Evolutionary conservation across 2,329 filamentous ascomycete genomes (phyloP).

Genomic region (Aspergillus sp.): DNA sequence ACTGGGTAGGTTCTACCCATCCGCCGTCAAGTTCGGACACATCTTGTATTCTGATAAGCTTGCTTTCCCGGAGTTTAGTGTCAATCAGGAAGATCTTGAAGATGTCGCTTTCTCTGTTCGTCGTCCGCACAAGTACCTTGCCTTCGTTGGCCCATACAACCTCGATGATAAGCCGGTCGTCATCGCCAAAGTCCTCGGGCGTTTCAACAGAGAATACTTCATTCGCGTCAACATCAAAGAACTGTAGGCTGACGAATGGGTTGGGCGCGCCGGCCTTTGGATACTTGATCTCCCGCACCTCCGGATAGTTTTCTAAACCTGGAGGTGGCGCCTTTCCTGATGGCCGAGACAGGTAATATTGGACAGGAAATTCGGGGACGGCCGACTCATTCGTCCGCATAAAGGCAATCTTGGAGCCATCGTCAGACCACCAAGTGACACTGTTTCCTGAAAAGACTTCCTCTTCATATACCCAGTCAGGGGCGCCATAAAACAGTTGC

Average conservation of each 20-base stretch:
- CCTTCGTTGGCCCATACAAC: slow-evolving; percentile 81
- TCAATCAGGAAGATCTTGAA: slow-evolving; percentile 86
- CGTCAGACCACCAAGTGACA: slow-evolving; percentile 93
- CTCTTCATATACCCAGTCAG: slow-evolving; percentile 95
- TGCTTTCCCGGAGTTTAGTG: slow-evolving; percentile 69
- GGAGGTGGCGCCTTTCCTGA: slow-evolving; percentile 67
- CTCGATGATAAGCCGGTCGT: slow-evolving; percentile 87
- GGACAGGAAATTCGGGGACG: slow-evolving; percentile 87
- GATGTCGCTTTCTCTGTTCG: slow-evolving; percentile 91
- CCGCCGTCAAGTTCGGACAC: slow-evolving; percentile 85
- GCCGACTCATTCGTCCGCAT: slow-evolving; percentile 89
- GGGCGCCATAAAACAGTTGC: slow-evolving; percentile 91
- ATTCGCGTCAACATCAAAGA: slow-evolving; percentile 78
- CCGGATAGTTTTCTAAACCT: slow-evolving; percentile 85
- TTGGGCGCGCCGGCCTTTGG: slow-evolving; percentile 95
- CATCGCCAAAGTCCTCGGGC: slow-evolving; percentile 72
- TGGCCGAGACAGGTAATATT: slow-evolving; percentile 88
- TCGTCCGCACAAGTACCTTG: slow-evolving; percentile 84
- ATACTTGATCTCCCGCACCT: slow-evolving; percentile 91
- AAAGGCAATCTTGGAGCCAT: slow-evolving; percentile 87
- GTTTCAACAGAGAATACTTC: slow-evolving; percentile 80
- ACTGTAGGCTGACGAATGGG: slow-evolving; percentile 80
- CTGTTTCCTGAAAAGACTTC: slow-evolving; percentile 78
- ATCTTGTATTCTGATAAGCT: slow-evolving; percentile 75
- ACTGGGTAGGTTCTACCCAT: slow-evolving; percentile 93